Evolutionary conservation across 2,329 filamentous ascomycete genomes (phyloP).

Genomic region (Exophiala mesophila): DNA sequence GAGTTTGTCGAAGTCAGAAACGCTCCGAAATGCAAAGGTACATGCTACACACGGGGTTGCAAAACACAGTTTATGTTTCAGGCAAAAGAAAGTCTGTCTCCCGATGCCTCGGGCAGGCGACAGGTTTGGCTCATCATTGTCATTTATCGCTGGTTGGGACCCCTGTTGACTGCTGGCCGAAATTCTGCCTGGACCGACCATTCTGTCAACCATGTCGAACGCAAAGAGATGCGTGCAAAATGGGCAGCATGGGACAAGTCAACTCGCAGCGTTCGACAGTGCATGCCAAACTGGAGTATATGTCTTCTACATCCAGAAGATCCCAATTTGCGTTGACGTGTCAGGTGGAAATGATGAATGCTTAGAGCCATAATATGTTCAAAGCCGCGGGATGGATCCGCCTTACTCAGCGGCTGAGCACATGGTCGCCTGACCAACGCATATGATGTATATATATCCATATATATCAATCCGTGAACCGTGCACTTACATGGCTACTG

Average conservation of each 20-base stretch:
- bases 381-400: too few species aligned
- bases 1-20: conserved; percentile 17
- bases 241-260: conserved; percentile 23
- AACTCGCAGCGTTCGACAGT: conserved; percentile 13
- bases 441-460: too few species aligned
- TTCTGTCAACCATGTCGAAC: conserved; percentile 19
- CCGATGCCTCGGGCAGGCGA: conserved; percentile 25
- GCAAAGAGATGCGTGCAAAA: conserved; percentile 23
- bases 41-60: conserved; percentile 25
- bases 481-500: too few species aligned
- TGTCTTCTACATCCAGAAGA: conserved; percentile 26
- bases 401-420: too few species aligned
- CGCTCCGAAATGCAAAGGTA: conserved; percentile 24
- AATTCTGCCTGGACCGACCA: conserved; percentile 23
- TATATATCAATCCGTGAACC: too few species aligned
- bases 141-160: conserved; percentile 27
- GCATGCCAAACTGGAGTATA: conserved; percentile 28
- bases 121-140: conserved; percentile 28
- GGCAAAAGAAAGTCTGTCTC: conserved; percentile 23
- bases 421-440: too few species aligned
- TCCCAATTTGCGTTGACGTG: conserved; percentile 24
- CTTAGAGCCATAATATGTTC: too few species aligned
- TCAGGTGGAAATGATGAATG: too few species aligned
- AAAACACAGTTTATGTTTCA: conserved; percentile 29
- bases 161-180: conserved; percentile 17